Evolutionary conservation across 2,329 filamentous ascomycete species (phyloP).

Genomic region (Aspergillus vadensis): DNA sequence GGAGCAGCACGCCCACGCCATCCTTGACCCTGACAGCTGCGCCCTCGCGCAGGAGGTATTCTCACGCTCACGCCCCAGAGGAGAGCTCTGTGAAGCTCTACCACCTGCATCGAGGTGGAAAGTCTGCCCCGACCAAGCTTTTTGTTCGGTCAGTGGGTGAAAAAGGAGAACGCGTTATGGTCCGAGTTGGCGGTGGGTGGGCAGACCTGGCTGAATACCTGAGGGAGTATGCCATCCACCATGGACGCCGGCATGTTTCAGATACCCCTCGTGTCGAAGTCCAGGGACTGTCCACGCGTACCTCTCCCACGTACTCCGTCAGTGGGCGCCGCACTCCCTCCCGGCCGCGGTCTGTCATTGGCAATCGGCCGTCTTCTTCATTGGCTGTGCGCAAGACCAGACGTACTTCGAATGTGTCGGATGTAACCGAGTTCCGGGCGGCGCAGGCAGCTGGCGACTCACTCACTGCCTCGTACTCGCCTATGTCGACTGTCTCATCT

Average conservation of each 20-base stretch:
- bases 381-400: conserved; percentile 43
- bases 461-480: conserved; percentile 30
- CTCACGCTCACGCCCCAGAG: conserved; percentile 42
- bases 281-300: conserved; percentile 48
- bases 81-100: conserved; percentile 86
- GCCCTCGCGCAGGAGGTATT: conserved; percentile 35
- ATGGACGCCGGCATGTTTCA: conserved; percentile 69
- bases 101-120: conserved; percentile 80
- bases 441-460: conserved; percentile 32
- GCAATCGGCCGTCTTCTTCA: conserved; percentile 42
- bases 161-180: conserved; percentile 90
- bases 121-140: conserved; percentile 87
- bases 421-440: conserved; percentile 30
- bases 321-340: conserved; percentile 39
- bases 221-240: conserved; percentile 88
- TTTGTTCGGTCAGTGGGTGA: conserved; percentile 93
- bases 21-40: conserved; percentile 70
- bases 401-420: conserved; percentile 39
- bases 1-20: conserved; percentile 62
- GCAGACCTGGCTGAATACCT: conserved; percentile 94
- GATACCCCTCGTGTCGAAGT: conserved; percentile 59
- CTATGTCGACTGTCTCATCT: conserved; percentile 31
- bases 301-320: conserved; percentile 33
- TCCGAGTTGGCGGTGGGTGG: conserved; percentile 97
- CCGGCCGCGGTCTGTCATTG: conserved; percentile 40